Conservation (phyloP, 1,284 basidiomycete genomes). For the Takashimella koratensis region DNA sequence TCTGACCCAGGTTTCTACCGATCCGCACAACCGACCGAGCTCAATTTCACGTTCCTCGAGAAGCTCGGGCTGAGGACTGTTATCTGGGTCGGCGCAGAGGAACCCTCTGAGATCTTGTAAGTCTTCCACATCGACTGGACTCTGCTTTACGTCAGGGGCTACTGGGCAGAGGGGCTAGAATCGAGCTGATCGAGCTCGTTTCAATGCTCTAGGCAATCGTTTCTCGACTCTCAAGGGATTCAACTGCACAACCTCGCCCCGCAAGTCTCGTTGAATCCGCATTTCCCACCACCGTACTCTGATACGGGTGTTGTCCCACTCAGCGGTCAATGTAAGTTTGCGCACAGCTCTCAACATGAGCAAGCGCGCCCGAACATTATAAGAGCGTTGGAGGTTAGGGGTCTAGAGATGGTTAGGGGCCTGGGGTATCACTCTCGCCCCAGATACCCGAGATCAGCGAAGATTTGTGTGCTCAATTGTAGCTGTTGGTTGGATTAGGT, state of each 20-base stretch:
- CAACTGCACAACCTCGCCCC: constrained; percentile 43
- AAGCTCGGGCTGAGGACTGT: constrained; percentile 52
- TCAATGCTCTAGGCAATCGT: constrained; percentile 48
- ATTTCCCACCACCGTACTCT: constrained; percentile 47
- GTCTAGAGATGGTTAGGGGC: no score
- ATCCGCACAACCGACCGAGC: constrained; percentile 54
- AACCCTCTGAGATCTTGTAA: constrained; percentile 53
- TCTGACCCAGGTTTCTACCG: constrained; percentile 49
- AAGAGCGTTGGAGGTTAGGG: no score
- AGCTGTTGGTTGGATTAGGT: no score
- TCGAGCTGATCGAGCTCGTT: no score
- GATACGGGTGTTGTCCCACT: constrained; percentile 44
- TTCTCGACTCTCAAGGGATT: constrained; percentile 44
- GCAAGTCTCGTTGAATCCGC: constrained; percentile 41
- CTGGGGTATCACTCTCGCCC: no score
- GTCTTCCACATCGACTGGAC: constrained; percentile 15
- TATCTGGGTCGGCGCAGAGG: constrained; percentile 56
- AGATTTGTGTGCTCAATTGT: no score
- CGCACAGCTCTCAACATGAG: no score
- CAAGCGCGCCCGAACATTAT: no score
- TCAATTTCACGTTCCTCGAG: constrained; percentile 56
- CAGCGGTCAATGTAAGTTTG: constrained; percentile 39
- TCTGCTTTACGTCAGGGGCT: no score
- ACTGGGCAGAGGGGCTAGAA: no score
- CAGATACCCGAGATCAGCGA: no score